These are phyloP conservation scores for Chlorencoelia australis DNA, from an alignment of 2,329 filamentous ascomycete species.

Conservation along the genomic window DNA sequence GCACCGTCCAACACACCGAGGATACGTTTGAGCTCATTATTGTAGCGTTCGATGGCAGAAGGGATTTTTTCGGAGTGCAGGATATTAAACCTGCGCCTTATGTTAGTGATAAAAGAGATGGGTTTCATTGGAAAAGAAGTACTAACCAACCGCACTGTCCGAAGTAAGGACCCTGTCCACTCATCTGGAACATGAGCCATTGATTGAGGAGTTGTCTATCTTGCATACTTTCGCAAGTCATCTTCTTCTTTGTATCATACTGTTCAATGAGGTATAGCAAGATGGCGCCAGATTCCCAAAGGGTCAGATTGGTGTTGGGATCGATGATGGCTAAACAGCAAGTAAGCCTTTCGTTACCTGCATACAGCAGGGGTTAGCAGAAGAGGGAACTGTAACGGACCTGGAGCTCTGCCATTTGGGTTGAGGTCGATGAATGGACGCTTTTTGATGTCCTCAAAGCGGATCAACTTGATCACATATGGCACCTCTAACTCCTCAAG, in stretches of 20 bases:
- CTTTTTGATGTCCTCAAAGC: conserved; percentile 32
- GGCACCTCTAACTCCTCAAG: conserved; percentile 34
- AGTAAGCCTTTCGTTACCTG: background rate
- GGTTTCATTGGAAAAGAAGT: background rate
- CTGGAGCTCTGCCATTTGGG: conserved; percentile 24
- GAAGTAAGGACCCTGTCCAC: conserved; percentile 34
- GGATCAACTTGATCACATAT: conserved; percentile 29
- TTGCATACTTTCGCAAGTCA: conserved; percentile 21
- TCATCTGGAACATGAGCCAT: conserved; percentile 32
- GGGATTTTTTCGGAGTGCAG: conserved; percentile 32
- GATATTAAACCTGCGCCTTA: conserved; percentile 16
- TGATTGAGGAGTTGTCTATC: conserved; percentile 13
- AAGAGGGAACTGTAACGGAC: background rate
- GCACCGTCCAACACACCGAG: conserved; percentile 35
- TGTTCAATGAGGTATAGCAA: conserved; percentile 33
- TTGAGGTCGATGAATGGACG: conserved; percentile 27
- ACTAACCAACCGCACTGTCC: conserved; percentile 23
- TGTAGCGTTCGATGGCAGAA: conserved; percentile 35
- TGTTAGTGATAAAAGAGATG: background rate
- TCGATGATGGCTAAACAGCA: conserved; percentile 25
- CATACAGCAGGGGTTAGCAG: too few species aligned
- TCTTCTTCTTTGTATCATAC: conserved; percentile 32
- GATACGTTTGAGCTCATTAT: conserved; percentile 29
- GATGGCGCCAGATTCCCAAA: conserved; percentile 39
- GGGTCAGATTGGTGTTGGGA: conserved; percentile 32